Evolutionary conservation across 495 filamentous ascomycete genomes (phyloP).

Genomic region (Neurospora intermedia): DNA sequence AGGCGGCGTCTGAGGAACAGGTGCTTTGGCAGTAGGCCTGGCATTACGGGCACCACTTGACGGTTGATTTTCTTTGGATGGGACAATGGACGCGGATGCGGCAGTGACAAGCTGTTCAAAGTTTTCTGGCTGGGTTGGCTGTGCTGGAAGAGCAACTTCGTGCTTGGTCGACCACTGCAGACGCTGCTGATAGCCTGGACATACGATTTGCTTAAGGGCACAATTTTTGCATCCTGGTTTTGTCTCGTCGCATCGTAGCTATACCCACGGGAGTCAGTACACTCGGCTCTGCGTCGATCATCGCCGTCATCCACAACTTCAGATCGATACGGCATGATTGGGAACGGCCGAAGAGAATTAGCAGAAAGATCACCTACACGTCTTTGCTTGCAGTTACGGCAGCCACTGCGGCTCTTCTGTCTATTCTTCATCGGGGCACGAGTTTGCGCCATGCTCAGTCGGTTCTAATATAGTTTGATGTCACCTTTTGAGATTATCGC

Average conservation of each 20-base stretch:
- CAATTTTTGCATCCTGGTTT: conserved; percentile 23
- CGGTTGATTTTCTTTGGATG: background rate
- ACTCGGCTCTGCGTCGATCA: background rate
- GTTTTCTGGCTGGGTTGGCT: conserved; percentile 16
- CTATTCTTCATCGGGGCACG: conserved; percentile 21
- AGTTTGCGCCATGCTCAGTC: background rate
- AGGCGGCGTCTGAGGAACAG: background rate
- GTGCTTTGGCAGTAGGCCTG: background rate
- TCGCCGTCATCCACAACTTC: background rate
- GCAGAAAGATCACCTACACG: conserved; percentile 13
- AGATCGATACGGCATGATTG: background rate
- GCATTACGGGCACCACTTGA: background rate
- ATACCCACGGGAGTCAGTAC: background rate
- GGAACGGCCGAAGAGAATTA: background rate
- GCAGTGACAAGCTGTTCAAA: conserved; percentile 22
- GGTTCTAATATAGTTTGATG: background rate
- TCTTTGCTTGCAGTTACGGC: conserved; percentile 22
- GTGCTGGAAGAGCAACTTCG: conserved; percentile 11
- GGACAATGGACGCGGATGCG: conserved; percentile 20
- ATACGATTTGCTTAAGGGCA: conserved; percentile 19
- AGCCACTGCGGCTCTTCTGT: conserved; percentile 24
- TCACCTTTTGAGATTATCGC: background rate
- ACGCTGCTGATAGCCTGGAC: conserved; percentile 26
- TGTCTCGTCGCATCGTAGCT: conserved; percentile 25
- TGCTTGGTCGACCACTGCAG: conserved; percentile 28